Evolutionary conservation across 805 yeast genomes (phyloP), one percentile per base, ranked within the genome.

Genomic region (Metschnikowia arizonensis): DNA sequence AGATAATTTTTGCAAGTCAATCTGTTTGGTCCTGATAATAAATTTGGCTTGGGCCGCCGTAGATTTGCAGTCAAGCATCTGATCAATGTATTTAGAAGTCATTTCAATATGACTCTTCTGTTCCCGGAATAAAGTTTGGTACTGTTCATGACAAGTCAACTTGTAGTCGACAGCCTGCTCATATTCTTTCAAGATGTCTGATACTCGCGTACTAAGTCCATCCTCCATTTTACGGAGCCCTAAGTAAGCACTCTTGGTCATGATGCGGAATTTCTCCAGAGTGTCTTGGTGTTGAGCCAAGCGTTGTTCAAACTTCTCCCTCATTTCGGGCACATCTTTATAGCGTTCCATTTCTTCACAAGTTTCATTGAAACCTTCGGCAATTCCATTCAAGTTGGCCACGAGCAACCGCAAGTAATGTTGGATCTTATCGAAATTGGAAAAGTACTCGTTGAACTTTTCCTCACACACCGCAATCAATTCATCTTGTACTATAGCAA

Each of bases 121-220:
- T 11, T 12, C 19, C 15, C 15, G 10, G 25, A 12, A 38, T 12
- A 23, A 10, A n/a, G 33, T 12, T 38, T 29, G 5, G 19, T 28
- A 38, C 26, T 38, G 41, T 7, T 38, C 41, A 3, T 38, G 41
- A 12, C 41, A 38, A 15, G 18, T 14, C 3, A 38, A 12, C n/a
- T 38, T 38, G 9, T 23, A 28, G 9, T 38, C 28, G 26, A 38
- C 24, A 3, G 41, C 41, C n/a, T 19, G n/a, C 18, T 38, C 41
- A 19, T 38, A 29, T 11, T 38, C 18, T 4, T 6, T 19, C 26
- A 38, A 18, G 33, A 38, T 28, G 8, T 38, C 26, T 0, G 41
- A 29, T 5, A 29, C 19, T 14, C 26, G 17, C n/a, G 41, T 38
- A 5, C 33, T 28, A 9, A 28, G 25, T 5, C 41, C 41, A 12